Evolutionary conservation across 179 eudicot genomes (phyloP).

Genomic region (Kewa caespitosa): DNA sequence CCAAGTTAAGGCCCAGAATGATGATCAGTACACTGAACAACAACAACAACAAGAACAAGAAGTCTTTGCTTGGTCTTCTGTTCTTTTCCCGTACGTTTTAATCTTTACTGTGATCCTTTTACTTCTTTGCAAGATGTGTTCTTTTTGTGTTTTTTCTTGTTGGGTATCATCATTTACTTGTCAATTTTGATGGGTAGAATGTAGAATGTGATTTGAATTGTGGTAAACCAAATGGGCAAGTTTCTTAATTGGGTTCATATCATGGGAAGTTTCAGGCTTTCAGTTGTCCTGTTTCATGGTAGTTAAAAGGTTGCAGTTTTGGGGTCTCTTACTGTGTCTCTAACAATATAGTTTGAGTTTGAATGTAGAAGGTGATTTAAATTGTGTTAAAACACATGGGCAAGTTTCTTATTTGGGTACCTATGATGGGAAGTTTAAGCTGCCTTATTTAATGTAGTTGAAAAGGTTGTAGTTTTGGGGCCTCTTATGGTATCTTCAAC

Average conservation of each 20-base stretch:
- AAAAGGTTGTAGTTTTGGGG: no score
- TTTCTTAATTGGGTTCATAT: not conserved
- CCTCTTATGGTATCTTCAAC: no score
- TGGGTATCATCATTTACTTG: slow-evolving; percentile 4
- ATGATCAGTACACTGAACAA: slow-evolving; percentile 41
- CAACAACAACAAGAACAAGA: slow-evolving; percentile 44
- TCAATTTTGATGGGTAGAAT: slow-evolving; percentile 12
- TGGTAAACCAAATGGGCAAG: slow-evolving; percentile 10
- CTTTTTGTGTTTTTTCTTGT: not conserved
- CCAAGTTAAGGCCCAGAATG: slow-evolving; percentile 34
- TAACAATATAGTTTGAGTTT: no score
- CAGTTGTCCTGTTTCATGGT: not conserved
- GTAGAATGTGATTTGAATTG: not conserved
- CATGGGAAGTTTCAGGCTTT: no score
- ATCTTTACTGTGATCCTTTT: not conserved
- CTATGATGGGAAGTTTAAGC: no score
- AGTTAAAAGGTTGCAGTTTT: not conserved
- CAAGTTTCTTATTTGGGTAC: no score
- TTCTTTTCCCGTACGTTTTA: slow-evolving; percentile 69
- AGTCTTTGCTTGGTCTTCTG: slow-evolving; percentile 80
- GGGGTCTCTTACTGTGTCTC: not conserved
- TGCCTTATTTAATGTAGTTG: no score
- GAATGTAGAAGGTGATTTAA: no score
- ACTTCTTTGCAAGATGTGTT: not conserved
- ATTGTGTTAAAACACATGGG: not conserved